phyloP scores from a whole-genome alignment of 805 yeast genomes.

The Kazachstania africana region DNA sequence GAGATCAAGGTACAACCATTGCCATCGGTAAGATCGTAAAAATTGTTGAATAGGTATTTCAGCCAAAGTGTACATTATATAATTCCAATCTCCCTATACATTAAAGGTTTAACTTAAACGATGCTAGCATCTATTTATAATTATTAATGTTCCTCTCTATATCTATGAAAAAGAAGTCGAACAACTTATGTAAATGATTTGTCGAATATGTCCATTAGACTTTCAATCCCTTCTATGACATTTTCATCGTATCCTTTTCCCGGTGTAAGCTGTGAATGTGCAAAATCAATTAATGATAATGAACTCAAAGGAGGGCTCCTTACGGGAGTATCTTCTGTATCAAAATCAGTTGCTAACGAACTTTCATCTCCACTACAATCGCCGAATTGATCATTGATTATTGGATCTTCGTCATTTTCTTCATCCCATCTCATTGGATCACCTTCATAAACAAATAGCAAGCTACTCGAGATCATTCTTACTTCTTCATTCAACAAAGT shows the following conservation, averaged over 20 bases:
- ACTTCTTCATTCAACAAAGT: slow-evolving; percentile 53
- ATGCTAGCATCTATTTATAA: no score
- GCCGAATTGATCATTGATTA: slow-evolving; percentile 25
- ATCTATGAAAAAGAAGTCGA: no score
- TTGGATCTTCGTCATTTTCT: slow-evolving; percentile 30
- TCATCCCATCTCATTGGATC: slow-evolving; percentile 44
- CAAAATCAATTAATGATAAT: slow-evolving; percentile 74
- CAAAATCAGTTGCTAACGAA: slow-evolving; percentile 26
- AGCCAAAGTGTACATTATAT: background rate
- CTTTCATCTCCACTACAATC: slow-evolving; percentile 25
- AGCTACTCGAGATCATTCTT: slow-evolving; percentile 58
- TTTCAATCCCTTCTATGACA: slow-evolving; percentile 56
- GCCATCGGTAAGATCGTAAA: slow-evolving; percentile 97
- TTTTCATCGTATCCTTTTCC: slow-evolving; percentile 65
- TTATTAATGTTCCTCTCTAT: no score
- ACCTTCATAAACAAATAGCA: slow-evolving; percentile 65
- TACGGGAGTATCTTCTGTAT: slow-evolving; percentile 11
- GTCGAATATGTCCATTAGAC: slow-evolving; percentile 37
- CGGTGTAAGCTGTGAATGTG: slow-evolving; percentile 60
- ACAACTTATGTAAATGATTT: no score
- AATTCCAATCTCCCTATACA: no score
- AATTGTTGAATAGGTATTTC: slow-evolving; percentile 38
- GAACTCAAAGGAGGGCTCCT: slow-evolving; percentile 35
- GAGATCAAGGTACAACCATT: slow-evolving; percentile 97
- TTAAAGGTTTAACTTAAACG: no score